Percentiles rank a stretch among this genome's conserved stretches.
These are phyloP conservation scores for Blastobotrys aristatus DNA, from an alignment of 1,139 yeast species.

Conservation along the genomic window DNA sequence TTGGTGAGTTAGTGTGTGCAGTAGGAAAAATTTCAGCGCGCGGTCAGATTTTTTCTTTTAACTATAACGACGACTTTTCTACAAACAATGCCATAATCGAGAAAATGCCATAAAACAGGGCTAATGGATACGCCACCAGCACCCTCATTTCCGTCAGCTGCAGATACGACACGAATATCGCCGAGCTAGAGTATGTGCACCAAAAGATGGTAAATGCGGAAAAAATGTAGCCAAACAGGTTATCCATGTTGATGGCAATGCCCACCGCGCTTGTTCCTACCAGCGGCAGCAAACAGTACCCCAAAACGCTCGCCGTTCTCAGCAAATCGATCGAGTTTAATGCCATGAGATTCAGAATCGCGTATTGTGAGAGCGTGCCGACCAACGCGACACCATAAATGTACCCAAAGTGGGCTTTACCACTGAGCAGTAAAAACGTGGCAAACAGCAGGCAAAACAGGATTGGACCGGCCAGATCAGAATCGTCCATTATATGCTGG, in stretches of 20 bases:
- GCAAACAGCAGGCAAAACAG: slow-evolving; percentile 87
- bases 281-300: slow-evolving; percentile 88
- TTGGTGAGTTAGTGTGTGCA: not conserved
- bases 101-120: slow-evolving; percentile 87
- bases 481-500: slow-evolving; percentile 78
- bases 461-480: slow-evolving; percentile 94
- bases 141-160: slow-evolving; percentile 82
- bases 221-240: slow-evolving; percentile 64
- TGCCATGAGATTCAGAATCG: slow-evolving; percentile 82
- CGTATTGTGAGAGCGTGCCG: slow-evolving; percentile 82
- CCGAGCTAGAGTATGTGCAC: slow-evolving; percentile 94
- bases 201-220: slow-evolving; percentile 74
- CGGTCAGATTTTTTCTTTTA: no score
- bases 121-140: slow-evolving; percentile 88
- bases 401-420: slow-evolving; percentile 95
- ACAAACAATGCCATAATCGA: slow-evolving; percentile 95
- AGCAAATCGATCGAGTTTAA: slow-evolving; percentile 54
- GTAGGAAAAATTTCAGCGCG: not conserved
- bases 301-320: slow-evolving; percentile 85
- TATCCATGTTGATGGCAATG: slow-evolving; percentile 64
- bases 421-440: slow-evolving; percentile 72
- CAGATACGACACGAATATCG: slow-evolving; percentile 82
- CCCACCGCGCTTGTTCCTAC: slow-evolving; percentile 76
- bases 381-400: slow-evolving; percentile 93
- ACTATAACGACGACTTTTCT: slow-evolving; percentile 32